Base-by-base conservation (phyloP, 1,139 yeast species). In the Pichia cactophila region DNA sequence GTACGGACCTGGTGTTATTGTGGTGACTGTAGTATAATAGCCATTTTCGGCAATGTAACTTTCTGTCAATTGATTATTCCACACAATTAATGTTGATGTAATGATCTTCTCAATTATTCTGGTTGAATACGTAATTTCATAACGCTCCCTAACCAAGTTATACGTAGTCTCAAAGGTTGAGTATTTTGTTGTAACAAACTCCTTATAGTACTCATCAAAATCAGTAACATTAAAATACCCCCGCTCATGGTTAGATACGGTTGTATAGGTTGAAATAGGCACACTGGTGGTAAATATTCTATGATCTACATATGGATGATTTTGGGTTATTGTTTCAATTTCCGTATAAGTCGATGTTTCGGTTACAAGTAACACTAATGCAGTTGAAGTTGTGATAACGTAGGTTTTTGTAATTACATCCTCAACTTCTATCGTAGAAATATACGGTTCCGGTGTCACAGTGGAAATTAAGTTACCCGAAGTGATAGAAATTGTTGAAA, bases 311-410 rank as follows among this genome's bases (percentile, higher is more conserved):
- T 29, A 28, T 5, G 43, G 45, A 42, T 31, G n/a, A 9, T 20
- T 26, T 12, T 23, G n/a, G 4, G 43, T 45, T 2, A 39, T 12
- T 1, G 52, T 47, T 12, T 50, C 50, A n/a, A 54, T 49, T 17
- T 43, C 35, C 12, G 53, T 48, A 4, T 42, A 26, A 5, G 58
- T 50, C 39, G 52, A 44, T 3, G 60, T 54, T 41, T 54, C 51
- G 12, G 61, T 54, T 7, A 58, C 57, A 17, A 58, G 41, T n/a
- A 56, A 31, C 9, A 56, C 50, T 7, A 47, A 39, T n/a, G 57
- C 60, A 29, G 58, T 48, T 39, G 54, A 49, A 23, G 58, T 54
- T 14, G 55, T 52, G n/a, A 57, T 42, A n/a, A 46, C 29, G 41
- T 53, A 53, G 14, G 57, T 52, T 26, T 54, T 50, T 4, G 55